These are phyloP conservation scores for Chrysosporium keratinophilum DNA, from an alignment of 2,329 filamentous ascomycete species.

Conservation along the genomic window DNA sequence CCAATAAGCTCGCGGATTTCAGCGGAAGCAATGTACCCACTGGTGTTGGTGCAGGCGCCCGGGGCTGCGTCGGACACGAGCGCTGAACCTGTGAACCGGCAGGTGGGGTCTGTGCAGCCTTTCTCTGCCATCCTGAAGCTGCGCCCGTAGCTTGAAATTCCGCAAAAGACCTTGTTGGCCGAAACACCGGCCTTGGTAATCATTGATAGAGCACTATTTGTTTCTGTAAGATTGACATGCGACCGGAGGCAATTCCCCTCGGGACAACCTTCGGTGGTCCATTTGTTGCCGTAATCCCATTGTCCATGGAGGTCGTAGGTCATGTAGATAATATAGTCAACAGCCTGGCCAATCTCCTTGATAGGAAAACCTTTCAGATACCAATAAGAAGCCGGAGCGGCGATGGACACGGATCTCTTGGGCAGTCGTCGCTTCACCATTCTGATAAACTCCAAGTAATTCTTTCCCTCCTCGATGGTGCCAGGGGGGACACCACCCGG, in stretches of 20 bases:
- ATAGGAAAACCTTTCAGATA: slow-evolving; percentile 25
- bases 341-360: slow-evolving; percentile 17
- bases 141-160: slow-evolving; percentile 30
- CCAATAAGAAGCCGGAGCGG: slow-evolving; percentile 25
- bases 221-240: slow-evolving; percentile 35
- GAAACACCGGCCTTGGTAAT: slow-evolving; percentile 31
- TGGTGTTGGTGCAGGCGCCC: slow-evolving; percentile 32
- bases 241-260: slow-evolving; percentile 28
- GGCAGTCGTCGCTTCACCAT: slow-evolving; percentile 15
- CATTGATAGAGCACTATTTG: slow-evolving; percentile 26
- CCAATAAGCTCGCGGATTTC: slow-evolving; percentile 31
- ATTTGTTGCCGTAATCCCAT: slow-evolving; percentile 19
- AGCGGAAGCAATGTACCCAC: slow-evolving; percentile 33
- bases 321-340: slow-evolving; percentile 31
- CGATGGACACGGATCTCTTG: slow-evolving; percentile 20
- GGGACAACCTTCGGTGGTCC: neutral
- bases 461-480: slow-evolving; percentile 21
- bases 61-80: slow-evolving; percentile 22
- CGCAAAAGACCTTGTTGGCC: slow-evolving; percentile 25
- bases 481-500: slow-evolving; percentile 26
- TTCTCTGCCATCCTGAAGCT: slow-evolving; percentile 27
- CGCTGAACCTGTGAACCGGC: slow-evolving; percentile 27
- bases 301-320: slow-evolving; percentile 28
- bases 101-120: slow-evolving; percentile 26
- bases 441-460: slow-evolving; percentile 27